Percentiles rank a stretch among this genome's conserved stretches.
Evolutionary conservation across 2,329 filamentous ascomycete genomes (phyloP).

Genomic region (Diaporthe caulivora): DNA sequence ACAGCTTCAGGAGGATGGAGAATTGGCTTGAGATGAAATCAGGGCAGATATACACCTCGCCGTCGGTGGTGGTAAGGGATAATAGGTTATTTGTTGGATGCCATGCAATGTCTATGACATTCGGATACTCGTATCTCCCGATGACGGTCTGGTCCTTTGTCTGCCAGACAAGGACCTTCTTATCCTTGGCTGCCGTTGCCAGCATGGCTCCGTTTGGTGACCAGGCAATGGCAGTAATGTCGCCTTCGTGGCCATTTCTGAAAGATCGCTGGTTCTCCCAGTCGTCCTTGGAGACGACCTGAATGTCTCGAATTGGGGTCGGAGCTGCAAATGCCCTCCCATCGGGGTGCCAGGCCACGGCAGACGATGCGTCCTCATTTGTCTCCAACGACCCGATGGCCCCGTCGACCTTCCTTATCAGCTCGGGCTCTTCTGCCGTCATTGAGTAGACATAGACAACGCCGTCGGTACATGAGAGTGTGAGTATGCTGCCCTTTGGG

Average conservation of each 20-base stretch:
- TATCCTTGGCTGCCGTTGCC: conserved; percentile 76
- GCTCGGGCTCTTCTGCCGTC: conserved; percentile 80
- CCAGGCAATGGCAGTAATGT: conserved; percentile 91
- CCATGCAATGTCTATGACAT: conserved; percentile 90
- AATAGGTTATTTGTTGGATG: conserved; percentile 90
- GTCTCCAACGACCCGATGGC: conserved; percentile 84
- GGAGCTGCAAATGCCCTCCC: conserved; percentile 90
- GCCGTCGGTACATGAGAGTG: conserved; percentile 90
- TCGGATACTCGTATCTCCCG: conserved; percentile 81
- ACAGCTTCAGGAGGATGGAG: conserved; percentile 66
- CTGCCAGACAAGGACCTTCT: conserved; percentile 86
- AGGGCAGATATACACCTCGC: conserved; percentile 91
- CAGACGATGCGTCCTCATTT: conserved; percentile 81
- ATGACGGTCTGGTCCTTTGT: conserved; percentile 87
- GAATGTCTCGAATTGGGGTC: conserved; percentile 84
- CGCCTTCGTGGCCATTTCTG: conserved; percentile 81
- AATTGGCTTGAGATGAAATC: conserved; percentile 74
- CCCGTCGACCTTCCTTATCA: conserved; percentile 85
- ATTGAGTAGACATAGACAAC: conserved; percentile 91
- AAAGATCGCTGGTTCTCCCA: conserved; percentile 91
- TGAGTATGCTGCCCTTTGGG: conserved; percentile 78
- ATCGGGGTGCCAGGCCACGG: conserved; percentile 92
- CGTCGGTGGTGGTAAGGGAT: conserved; percentile 92
- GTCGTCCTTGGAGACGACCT: conserved; percentile 88
- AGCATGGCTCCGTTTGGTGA: conserved; percentile 94